Base-by-base conservation (phyloP, 345 rosid species). In the Lepidium sativum region DNA sequence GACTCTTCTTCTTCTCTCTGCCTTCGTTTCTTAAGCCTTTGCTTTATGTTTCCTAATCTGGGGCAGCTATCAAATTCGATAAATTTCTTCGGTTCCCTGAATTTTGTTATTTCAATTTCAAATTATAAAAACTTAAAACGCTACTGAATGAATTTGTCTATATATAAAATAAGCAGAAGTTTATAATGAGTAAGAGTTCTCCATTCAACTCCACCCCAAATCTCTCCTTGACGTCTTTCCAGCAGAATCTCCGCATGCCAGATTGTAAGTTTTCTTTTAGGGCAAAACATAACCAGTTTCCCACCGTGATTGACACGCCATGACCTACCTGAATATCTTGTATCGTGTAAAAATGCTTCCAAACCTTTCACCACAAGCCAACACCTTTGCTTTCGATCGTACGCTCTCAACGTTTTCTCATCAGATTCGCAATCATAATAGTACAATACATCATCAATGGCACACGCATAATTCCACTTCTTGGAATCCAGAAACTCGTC, bases 11-110 rank as follows among this genome's bases (percentile, higher is more conserved):
- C 31, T 27, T 27, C 31, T 27, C 42, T 54, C 11, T 63, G 63
- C 16, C 6, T 61, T 62, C 39, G 41, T 33, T 63, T 33, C 54
- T 40, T 57, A 17, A 65, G 70, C 65, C 25, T 64, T 64, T 71
- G 65, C 39, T 49, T 54, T 48, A 29, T 63, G 64, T 55, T 63
- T 70, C 63, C 37, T 25, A 47, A 55, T 63, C 44, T 20, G 8
- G 38, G 38, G 45, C 59, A 63, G 59, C 64, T 29, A 55, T 63
- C 69, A 48, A 38, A 38, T 45, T 60, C 12, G 67, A 51, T 53
- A 21, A 41, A 23, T 48, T 48, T 68, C 53, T 34, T 47, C 21
- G 20, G 27, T 54, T 47, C 21, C 21, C 40, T 52, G 55, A 8
- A 53, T 4, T 45, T 25, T 20, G 29, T 25, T 25, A 25, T 25